Percentiles rank a stretch among this genome's conserved stretches.
Conservation (phyloP, 768 basidiomycete species). For the Leccinellum rugosiceps region DNA sequence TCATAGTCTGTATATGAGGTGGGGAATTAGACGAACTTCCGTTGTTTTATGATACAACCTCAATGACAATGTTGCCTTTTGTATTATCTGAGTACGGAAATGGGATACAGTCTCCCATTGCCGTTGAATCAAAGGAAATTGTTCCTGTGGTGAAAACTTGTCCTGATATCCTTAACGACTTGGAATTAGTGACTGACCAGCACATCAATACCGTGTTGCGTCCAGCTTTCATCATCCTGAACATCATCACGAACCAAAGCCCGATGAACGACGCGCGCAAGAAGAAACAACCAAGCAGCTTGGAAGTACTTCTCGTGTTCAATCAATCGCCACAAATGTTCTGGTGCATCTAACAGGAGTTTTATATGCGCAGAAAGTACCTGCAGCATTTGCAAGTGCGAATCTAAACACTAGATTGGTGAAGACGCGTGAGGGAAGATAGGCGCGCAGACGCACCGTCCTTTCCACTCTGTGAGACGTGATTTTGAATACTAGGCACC, state of each 20-base stretch:
- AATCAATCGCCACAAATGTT: slow-evolving; percentile 86
- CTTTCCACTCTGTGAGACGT: slow-evolving; percentile 33
- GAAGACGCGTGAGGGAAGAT: not conserved
- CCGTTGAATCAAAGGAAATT: slow-evolving; percentile 84
- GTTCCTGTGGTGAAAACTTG: slow-evolving; percentile 47
- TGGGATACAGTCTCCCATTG: slow-evolving; percentile 92
- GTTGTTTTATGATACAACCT: slow-evolving; percentile 49
- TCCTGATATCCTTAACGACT: not conserved
- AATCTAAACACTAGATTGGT: slow-evolving; percentile 39
- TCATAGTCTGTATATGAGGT: not conserved
- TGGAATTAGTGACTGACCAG: slow-evolving; percentile 39
- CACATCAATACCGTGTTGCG: slow-evolving; percentile 57
- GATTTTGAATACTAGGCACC: slow-evolving; percentile 42
- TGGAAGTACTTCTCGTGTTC: slow-evolving; percentile 76
- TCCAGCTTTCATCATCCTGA: slow-evolving; percentile 62
- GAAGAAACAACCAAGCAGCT: slow-evolving; percentile 85
- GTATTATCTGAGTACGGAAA: slow-evolving; percentile 85
- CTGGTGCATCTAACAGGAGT: slow-evolving; percentile 86
- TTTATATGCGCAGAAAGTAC: slow-evolving; percentile 86
- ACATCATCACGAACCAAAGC: slow-evolving; percentile 63
- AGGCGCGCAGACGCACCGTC: slow-evolving; percentile 38
- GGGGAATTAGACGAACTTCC: slow-evolving; percentile 37
- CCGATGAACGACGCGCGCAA: slow-evolving; percentile 82
- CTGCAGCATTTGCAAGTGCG: slow-evolving; percentile 60
- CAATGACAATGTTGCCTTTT: slow-evolving; percentile 58